Evolutionary conservation across 2,329 filamentous ascomycete genomes (phyloP).

Genomic region (Graphilbum fragrans): DNA sequence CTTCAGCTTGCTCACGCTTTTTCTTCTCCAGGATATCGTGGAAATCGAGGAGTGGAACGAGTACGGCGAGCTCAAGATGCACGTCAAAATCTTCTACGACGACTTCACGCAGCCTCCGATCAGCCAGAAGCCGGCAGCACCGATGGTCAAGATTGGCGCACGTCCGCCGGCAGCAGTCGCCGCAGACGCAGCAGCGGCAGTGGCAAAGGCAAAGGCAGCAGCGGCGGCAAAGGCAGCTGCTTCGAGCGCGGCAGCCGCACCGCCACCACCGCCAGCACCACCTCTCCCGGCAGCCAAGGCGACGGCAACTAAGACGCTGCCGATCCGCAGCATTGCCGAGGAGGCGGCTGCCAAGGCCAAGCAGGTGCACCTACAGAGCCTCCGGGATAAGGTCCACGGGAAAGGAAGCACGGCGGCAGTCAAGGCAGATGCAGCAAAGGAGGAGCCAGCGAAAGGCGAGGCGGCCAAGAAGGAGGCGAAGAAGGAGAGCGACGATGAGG

Average conservation of each 20-base stretch:
- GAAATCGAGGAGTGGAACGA: slow-evolving; percentile 99
- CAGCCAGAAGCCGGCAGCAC: slow-evolving; percentile 35
- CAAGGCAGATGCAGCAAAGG: slow-evolving; percentile 1
- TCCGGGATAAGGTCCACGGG: slow-evolving; percentile 43
- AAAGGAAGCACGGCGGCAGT: slow-evolving; percentile 18
- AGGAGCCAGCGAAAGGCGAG: neutral
- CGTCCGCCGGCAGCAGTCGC: neutral
- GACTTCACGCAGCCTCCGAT: slow-evolving; percentile 46
- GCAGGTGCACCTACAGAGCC: slow-evolving; percentile 38
- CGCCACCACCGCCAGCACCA: slow-evolving; percentile 12
- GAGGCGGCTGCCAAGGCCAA: slow-evolving; percentile 56
- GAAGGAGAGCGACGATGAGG: slow-evolving; percentile 1
- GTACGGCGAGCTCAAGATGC: slow-evolving; percentile 85
- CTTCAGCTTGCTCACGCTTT: neutral
- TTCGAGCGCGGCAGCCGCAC: neutral
- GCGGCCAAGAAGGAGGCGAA: slow-evolving; percentile 1
- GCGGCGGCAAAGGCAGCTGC: slow-evolving; percentile 5
- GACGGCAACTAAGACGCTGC: slow-evolving; percentile 18
- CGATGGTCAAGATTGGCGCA: slow-evolving; percentile 7
- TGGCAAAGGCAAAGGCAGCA: slow-evolving; percentile 10
- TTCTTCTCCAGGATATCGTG: slow-evolving; percentile 59
- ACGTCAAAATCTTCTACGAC: slow-evolving; percentile 59
- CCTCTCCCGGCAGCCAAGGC: slow-evolving; percentile 12
- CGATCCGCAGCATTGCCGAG: slow-evolving; percentile 45
- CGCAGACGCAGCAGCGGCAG: neutral